A percentile compares a stretch with the other conserved stretches of the same genome.
phyloP scores from a whole-genome alignment of 73 alveolate species.

The Loxodes magnus region DNA sequence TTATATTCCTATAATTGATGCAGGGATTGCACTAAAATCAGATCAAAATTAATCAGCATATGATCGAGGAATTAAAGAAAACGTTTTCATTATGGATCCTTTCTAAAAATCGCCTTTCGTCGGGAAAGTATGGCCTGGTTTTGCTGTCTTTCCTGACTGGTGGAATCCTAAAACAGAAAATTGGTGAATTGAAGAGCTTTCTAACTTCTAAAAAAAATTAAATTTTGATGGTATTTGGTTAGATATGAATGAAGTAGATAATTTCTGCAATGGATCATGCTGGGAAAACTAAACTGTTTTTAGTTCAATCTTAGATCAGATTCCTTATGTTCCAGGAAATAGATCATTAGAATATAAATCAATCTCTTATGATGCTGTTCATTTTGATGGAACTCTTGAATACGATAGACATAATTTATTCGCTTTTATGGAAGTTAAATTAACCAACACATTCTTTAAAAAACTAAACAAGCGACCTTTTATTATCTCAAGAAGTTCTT shows the following conservation, averaged over 20 bases:
- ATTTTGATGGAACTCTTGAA: neutral
- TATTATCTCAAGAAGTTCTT: conserved; percentile 70
- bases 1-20: conserved; percentile 7
- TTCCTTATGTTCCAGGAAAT: conserved; percentile 9
- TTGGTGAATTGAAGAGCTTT: neutral
- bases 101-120: neutral
- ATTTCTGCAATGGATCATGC: conserved; percentile 44
- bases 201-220: conserved; percentile 1
- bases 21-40: conserved; percentile 5
- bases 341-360: conserved; percentile 3
- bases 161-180: neutral
- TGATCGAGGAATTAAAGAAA: neutral
- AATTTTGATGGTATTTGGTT: conserved; percentile 79
- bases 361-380: neutral
- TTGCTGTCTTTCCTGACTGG: conserved; percentile 7
- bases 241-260: conserved; percentile 92
- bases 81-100: conserved; percentile 7
- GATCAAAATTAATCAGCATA: conserved; percentile 5
- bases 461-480: conserved; percentile 35
- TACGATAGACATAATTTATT: neutral
- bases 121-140: conserved; percentile 18
- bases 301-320: conserved; percentile 16
- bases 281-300: conserved; percentile 25
- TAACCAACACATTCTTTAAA: neutral
- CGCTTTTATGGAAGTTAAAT: neutral